Base-by-base conservation (phyloP, 495 filamentous ascomycete species). In the Cercophora newfieldiana region DNA sequence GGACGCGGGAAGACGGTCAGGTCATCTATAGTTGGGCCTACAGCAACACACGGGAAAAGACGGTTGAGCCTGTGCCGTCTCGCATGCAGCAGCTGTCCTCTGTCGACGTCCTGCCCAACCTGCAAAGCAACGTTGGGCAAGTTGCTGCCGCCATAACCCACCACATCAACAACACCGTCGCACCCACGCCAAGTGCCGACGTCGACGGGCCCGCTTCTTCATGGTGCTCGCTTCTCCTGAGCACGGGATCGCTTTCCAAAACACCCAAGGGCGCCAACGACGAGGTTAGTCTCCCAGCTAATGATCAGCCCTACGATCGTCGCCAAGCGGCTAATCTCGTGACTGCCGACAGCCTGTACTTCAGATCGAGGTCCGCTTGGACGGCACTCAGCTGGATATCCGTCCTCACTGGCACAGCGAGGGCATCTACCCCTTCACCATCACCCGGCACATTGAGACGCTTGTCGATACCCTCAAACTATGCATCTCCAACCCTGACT, bases 21-120 rank as follows among this genome's bases (percentile, higher is more conserved):
- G 31, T 72, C 21, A 55, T 44, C 16, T 82, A 67, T 63, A 78
- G 81, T 8, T 83, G 80, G 80, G 62, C 73, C 1, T 78, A 78
- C 61, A 66, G n/a, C n/a, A n/a, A 64, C 4, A 26, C 10, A 18
- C 31, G 44, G 55, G 51, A 63, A 16, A 22, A 64, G 51, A 56
- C 5, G 19, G 18, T 8, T 14, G 21, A 48, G 3, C 24, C 12
- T 28, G 61, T 56, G 14, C 19, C 56, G n/a, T 31, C 12, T 44
- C 18, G 37, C 37, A 44, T 44, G 37, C 37, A 44, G 37, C 18
- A 44, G 37, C 18, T 10, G 29, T 6, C 14, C 4, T 44, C 37
- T 16, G 28, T 22, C 47, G 59, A 66, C 3, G 44, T 69, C 0
- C 10, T 63, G 14, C 22, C 33, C 8, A 44, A 19, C 29, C 48